Base-by-base conservation (phyloP, 208 protist species). In the Trypanosoma cruzi region DNA sequence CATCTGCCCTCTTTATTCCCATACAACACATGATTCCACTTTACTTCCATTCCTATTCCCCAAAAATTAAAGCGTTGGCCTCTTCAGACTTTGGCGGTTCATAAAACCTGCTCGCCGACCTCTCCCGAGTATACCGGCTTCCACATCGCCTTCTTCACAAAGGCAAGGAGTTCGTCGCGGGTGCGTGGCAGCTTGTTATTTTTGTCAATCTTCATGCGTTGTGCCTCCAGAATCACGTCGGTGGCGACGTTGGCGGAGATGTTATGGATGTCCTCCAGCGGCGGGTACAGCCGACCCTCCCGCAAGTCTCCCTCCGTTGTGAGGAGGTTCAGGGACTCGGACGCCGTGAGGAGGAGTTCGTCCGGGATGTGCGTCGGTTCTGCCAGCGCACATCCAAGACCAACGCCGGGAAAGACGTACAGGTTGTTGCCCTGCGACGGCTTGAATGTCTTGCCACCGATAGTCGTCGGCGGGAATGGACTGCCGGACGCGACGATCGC, bases 371-470 rank as follows among this genome's bases (percentile, higher is more conserved):
- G 55, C 11, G 68, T 77, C n/a, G 90, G 79, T 69, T 91, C 75
- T 18, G 85, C 84, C 6, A 93, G 63, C 42, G 60, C 67, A 68
- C 85, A 89, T 36, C 94, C 98, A 28, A 99, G 88, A 48, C 95
- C 98, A 28, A 99, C 60, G 49, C 97, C 98, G 22, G 97, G 97
- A 86, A 98, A 98, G 53, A 98, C 87, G 76, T 97, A 96, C 48
- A 98, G 90, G 85, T 99, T 99, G 86, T 99, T 99, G 48, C 95
- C 97, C 85, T 99, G 98, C 49, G 92, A 91, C 28, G 96, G 93
- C 29, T 72, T 60, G 37, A 94, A 64, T 8, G 77, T 88, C 53
- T 88, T 88, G 62, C 93, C 96, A 52, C 98, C 81, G 32, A 94
- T 71, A 14, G 75, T 78, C 20, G 95, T 92, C 31, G 87, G 78